Percentiles rank a stretch among this genome's conserved stretches.
phyloP scores from a whole-genome alignment of 1,284 basidiomycete genomes.

The Erythrobasidium hasegawianum region DNA sequence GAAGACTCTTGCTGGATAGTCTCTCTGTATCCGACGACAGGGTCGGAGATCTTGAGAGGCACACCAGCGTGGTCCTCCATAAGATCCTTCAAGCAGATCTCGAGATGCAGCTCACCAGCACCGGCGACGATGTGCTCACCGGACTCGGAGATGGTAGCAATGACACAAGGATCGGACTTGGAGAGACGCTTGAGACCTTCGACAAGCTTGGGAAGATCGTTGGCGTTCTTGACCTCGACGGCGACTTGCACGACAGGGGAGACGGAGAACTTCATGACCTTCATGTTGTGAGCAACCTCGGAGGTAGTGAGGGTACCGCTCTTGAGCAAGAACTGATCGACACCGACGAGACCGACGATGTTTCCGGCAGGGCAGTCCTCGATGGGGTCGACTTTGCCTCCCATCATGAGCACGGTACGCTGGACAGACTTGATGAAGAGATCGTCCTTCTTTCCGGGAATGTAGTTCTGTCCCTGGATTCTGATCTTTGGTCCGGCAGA shows the following conservation, averaged over 20 bases:
- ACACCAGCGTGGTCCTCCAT: constrained; percentile 99
- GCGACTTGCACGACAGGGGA: constrained; percentile 99
- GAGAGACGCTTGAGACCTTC: constrained; percentile 99
- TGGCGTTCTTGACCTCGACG: constrained; percentile 99
- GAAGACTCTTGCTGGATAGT: constrained; percentile 94
- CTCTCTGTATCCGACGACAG: constrained; percentile 97
- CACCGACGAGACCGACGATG: constrained; percentile 98
- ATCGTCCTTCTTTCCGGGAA: constrained; percentile 99
- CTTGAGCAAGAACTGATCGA: constrained; percentile 99
- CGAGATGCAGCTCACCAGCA: constrained; percentile 98
- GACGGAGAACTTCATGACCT: constrained; percentile 99
- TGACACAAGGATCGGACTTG: constrained; percentile 99
- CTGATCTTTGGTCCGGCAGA: constrained; percentile 96
- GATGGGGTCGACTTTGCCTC: constrained; percentile 96
- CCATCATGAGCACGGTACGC: constrained; percentile 99
- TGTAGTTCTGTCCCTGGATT: constrained; percentile 98
- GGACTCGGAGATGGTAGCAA: constrained; percentile 86
- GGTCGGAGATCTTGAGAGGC: constrained; percentile 94
- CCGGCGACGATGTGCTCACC: constrained; percentile 99
- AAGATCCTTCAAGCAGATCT: constrained; percentile 99
- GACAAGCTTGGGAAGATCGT: constrained; percentile 98
- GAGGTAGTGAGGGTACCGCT: constrained; percentile 95
- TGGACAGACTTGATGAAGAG: constrained; percentile 97
- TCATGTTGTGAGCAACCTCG: constrained; percentile 99
- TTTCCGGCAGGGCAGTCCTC: constrained; percentile 99